Percentiles rank a stretch among this genome's conserved stretches.
Conservation (phyloP, 169 alveolate genomes). For the Plasmodium chabaudi region DNA sequence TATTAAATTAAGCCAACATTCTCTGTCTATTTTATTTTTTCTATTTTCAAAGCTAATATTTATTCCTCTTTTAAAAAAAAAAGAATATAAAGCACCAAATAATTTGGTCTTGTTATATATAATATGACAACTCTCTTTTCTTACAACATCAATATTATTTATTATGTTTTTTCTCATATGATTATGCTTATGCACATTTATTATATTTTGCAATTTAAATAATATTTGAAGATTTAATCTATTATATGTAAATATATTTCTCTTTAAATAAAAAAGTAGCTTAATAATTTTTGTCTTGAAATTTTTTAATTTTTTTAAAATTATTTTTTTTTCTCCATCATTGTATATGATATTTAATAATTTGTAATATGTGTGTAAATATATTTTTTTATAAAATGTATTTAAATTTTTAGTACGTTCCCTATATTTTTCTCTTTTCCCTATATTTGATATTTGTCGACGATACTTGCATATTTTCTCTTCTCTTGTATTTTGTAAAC, state of each 20-base stretch:
- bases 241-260: neutral
- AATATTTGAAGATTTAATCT: neutral
- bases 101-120: too few relatives aligned
- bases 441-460: too few relatives aligned
- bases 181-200: slow-evolving; percentile 1
- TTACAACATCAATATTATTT: too few relatives aligned
- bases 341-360: neutral
- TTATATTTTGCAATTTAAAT: neutral
- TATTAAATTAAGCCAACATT: neutral
- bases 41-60: slow-evolving; percentile 2
- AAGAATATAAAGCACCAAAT: neutral
- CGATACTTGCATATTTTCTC: too few relatives aligned
- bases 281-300: neutral
- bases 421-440: too few relatives aligned
- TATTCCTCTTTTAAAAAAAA: neutral
- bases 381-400: neutral
- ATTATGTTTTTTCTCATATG: neutral
- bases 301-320: slow-evolving; percentile 6
- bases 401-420: neutral
- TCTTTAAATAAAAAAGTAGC: neutral
- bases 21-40: neutral
- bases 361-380: slow-evolving; percentile 3
- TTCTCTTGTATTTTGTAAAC: too few relatives aligned
- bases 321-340: neutral
- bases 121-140: too few relatives aligned